phyloP scores from a whole-genome alignment of 1,284 basidiomycete genomes.

The Leccinum brunneo-olivaceum region DNA sequence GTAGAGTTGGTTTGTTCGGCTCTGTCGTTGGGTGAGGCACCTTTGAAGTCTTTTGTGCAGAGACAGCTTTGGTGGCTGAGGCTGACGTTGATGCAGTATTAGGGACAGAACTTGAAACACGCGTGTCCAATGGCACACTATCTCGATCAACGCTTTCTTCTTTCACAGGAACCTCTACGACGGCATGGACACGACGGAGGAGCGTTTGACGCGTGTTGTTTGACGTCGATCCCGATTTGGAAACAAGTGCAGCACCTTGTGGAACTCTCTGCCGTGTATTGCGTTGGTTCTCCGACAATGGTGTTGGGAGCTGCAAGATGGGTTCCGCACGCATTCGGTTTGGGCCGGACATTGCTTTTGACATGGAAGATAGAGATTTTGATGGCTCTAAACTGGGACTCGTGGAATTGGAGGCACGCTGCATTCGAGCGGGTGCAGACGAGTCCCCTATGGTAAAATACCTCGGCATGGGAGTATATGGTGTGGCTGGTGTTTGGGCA shows the following conservation, averaged over 20 bases:
- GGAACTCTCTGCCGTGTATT: constrained; percentile 19
- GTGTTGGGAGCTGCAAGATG: constrained; percentile 27
- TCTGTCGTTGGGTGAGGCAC: background rate
- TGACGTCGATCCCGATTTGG: constrained; percentile 8
- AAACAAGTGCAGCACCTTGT: constrained; percentile 6
- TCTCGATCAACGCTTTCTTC: constrained; percentile 35
- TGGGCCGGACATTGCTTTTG: constrained; percentile 10
- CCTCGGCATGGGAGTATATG: constrained; percentile 23
- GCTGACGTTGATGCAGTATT: constrained; percentile 9
- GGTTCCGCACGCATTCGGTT: constrained; percentile 11
- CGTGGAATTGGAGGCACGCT: constrained; percentile 10
- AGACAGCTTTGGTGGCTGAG: constrained; percentile 9
- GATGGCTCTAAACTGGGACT: constrained; percentile 15
- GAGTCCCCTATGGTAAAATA: constrained; percentile 13
- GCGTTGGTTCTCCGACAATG: constrained; percentile 29
- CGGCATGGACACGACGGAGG: constrained; percentile 39
- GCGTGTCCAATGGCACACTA: constrained; percentile 3
- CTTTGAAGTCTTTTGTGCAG: constrained; percentile 10
- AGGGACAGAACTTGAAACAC: constrained; percentile 11
- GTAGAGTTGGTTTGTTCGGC: constrained; percentile 7
- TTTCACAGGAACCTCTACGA: constrained; percentile 40
- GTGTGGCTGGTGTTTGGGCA: constrained; percentile 11
- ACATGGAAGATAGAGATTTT: constrained; percentile 10
- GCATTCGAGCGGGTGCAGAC: constrained; percentile 18
- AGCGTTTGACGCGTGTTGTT: constrained; percentile 23